Evolutionary conservation across 2,329 filamentous ascomycete genomes (phyloP).

Genomic region (Incumbomyces lentus): DNA sequence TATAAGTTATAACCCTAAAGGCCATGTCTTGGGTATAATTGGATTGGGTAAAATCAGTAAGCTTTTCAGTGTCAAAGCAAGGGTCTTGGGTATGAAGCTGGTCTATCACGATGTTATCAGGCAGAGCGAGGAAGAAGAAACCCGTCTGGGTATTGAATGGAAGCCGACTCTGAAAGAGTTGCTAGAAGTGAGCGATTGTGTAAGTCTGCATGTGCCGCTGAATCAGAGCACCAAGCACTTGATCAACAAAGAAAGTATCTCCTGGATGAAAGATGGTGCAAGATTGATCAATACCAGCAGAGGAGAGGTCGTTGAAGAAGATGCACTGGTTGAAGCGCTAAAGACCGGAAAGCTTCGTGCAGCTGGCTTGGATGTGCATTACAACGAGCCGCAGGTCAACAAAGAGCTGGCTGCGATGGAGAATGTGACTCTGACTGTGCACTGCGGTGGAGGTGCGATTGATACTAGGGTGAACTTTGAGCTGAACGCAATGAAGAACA

Average conservation of each 20-base stretch:
- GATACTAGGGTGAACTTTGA: slow-evolving; percentile 34
- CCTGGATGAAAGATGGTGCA: slow-evolving; percentile 6
- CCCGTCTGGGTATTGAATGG: background rate
- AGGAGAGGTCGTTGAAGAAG: slow-evolving; percentile 7
- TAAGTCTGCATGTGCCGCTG: slow-evolving; percentile 27
- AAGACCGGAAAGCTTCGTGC: slow-evolving; percentile 3
- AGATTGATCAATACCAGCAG: slow-evolving; percentile 2
- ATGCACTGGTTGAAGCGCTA: slow-evolving; percentile 6
- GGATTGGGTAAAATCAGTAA: slow-evolving; percentile 42
- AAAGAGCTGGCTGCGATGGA: slow-evolving; percentile 27
- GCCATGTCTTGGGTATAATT: slow-evolving; percentile 42
- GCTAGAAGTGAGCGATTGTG: slow-evolving; percentile 25
- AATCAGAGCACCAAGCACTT: slow-evolving; percentile 22
- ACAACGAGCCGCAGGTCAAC: slow-evolving; percentile 7
- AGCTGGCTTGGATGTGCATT: slow-evolving; percentile 6
- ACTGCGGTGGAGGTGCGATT: slow-evolving; percentile 30
- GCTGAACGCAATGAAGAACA: slow-evolving; percentile 29
- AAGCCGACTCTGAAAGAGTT: slow-evolving; percentile 22
- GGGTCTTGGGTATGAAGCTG: slow-evolving; percentile 41
- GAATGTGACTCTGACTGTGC: slow-evolving; percentile 31
- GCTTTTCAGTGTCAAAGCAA: slow-evolving; percentile 38
- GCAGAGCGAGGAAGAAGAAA: background rate
- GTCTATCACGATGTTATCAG: slow-evolving; percentile 39
- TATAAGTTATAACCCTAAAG: slow-evolving; percentile 41
- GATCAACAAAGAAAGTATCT: slow-evolving; percentile 12